These are phyloP conservation scores for Leonotis leonurus DNA, from an alignment of 257 asterid species.

Conservation along the genomic window DNA sequence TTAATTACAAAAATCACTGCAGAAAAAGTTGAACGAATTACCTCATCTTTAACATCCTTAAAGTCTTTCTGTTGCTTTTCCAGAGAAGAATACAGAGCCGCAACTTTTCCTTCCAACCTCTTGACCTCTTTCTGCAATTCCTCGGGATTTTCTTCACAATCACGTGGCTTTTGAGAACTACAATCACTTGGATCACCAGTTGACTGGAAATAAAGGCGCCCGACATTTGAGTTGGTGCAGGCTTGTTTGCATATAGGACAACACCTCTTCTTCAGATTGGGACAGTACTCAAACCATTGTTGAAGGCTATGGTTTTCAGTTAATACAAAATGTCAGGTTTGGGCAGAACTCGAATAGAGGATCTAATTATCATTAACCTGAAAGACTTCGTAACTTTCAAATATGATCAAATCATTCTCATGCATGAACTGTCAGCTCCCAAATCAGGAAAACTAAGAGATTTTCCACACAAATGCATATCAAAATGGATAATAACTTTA, in stretches of 20 bases:
- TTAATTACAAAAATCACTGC: neutral
- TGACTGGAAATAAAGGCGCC: slow-evolving; percentile 86
- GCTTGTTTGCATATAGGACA: slow-evolving; percentile 93
- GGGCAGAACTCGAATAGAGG: neutral
- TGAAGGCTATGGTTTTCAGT: slow-evolving; percentile 50
- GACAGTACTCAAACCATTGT: slow-evolving; percentile 97
- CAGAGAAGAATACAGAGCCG: slow-evolving; percentile 52
- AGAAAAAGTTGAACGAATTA: slow-evolving; percentile 12
- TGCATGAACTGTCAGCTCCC: neutral
- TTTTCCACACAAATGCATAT: neutral
- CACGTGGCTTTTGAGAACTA: slow-evolving; percentile 43
- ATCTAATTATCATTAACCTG: neutral
- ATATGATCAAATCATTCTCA: neutral
- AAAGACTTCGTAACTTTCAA: slow-evolving; percentile 1
- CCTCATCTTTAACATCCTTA: slow-evolving; percentile 53
- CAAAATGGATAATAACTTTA: neutral
- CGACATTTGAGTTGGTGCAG: slow-evolving; percentile 54
- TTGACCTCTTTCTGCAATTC: slow-evolving; percentile 57
- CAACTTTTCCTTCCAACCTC: slow-evolving; percentile 71
- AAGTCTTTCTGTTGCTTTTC: slow-evolving; percentile 57
- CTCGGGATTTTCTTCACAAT: slow-evolving; percentile 32
- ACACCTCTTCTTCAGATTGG: slow-evolving; percentile 68
- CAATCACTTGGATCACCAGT: slow-evolving; percentile 62
- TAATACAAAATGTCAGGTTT: slow-evolving; percentile 1
- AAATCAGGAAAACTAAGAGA: neutral